Base-by-base conservation (phyloP, 176 grass and related monocot species). In the Lolium perenne region DNA sequence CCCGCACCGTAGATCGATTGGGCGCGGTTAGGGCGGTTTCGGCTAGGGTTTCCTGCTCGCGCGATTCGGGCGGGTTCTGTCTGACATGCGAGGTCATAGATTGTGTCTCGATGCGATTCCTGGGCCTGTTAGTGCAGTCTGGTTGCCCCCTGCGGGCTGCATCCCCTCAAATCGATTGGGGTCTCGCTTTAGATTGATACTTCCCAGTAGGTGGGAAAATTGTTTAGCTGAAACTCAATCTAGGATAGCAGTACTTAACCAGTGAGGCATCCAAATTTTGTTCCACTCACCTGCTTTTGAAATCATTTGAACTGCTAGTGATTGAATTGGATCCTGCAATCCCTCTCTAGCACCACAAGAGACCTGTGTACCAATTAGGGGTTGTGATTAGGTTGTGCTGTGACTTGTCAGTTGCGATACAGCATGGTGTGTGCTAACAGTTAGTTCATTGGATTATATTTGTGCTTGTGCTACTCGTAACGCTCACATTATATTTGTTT, bases 1-100 rank as follows among this genome's bases (percentile, higher is more conserved):
- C 16, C 43, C 50, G 49, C 20, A 8, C 16, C 29, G 1, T 81
- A 22, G 79, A 40, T 70, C 23, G 71, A 62, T 45, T 59, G 22
- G 12, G 11, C 25, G 46, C 47, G 18, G 4, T 55, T 80, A 80
- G 29, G 75, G 51, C 43, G 4, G 61, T 71, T 80, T 67, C 32
- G 15, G 51, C 16, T 83, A 82, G 83, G 81, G 81, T 84, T 87
- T 87, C 26, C 23, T 43, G 38, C 49, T 15, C 74, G 4, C 7
- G 43, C 46, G 6, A 3, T 35, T 35, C 1, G 54, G 17, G 54
- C 17, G 54, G n/a, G 45, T 29, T 11, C 16, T 70, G 0, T 41
- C 43, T 38, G 12, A 3, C 8, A 20, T 10, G 5, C 7, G n/a
- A 46, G 22, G 59, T 14, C 71, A 38, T 8, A 11, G n/a, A 65